Evolutionary conservation across 352 stramenopile genomes (phyloP), one percentile per base, ranked within the genome.

Genomic region (Phytophthora sojae): DNA sequence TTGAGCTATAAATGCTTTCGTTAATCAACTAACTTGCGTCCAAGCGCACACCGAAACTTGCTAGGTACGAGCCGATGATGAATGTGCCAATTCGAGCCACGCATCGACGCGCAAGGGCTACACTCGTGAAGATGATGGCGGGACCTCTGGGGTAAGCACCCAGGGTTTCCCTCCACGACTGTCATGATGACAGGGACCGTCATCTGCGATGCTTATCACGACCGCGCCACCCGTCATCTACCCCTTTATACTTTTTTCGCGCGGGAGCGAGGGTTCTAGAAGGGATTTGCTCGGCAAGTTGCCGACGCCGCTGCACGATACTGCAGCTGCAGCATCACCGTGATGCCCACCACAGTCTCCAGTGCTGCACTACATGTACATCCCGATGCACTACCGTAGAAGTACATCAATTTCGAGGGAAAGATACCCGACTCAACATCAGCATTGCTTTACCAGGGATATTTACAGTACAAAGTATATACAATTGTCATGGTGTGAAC

Each of bases 181-280:
- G n/a, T n/a, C n/a, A n/a, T n/a, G 25, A 9, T 14, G 17, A 53
- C 15, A 29, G 21, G n/a, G 21, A 21, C 42, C 52, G 53, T 69
- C 64, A 61, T 65, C 47, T 60, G 57, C 57, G 47, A 54, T 51
- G 64, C 35, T 71, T 65, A 57, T 25, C 45, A 26, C 32, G 35
- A 29, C 15, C 6, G 50, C 42, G 2, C 23, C n/a, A 7, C 0
- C 35, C 37, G 57, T 71, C 64, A 71, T 61, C 64, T 50, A 53
- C 23, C 23, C 1, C 23, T 26, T 26, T 26, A n/a, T 26, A 3
- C 19, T 56, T 55, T 55, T 65, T 67, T 55, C 35, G 25, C 37
- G 61, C n/a, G 39, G 25, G 17, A 65, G 44, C 47, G 59, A 58
- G 59, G 23, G 32, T 53, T 66, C 49, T 66, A 57, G 49, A 53